Base-by-base conservation (phyloP, 441 rosid species). In the Pelargonium cotyledonis region DNA sequence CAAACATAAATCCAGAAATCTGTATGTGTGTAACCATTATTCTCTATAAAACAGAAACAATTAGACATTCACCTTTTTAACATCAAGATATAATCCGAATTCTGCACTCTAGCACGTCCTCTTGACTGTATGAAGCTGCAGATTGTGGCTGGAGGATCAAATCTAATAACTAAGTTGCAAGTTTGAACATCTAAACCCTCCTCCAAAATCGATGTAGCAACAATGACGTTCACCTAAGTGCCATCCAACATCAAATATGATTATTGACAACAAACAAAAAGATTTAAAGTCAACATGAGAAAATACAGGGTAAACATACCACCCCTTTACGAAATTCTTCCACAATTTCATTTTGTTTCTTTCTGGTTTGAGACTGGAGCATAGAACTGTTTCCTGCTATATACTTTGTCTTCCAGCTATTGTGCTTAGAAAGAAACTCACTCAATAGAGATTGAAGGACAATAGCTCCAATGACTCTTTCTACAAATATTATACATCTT, bases 71-170 rank as follows among this genome's bases (percentile, higher is more conserved):
- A 89, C 98, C 80, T 84, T 66, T 83, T 69, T 77, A 92, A 81
- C 94, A 95, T 82, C 82, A 95, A 78, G 70, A 92, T 21, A 73
- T 86, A 95, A 44, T 92, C 96, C 0, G 98, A 92, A 77, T 89
- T 82, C 68, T 73, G 81, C 97, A 84, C 88, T 83, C 97, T 84
- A 31, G 99, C 99, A 75, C 96, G 96, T 67, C 99, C 99, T 49
- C 95, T 85, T 35, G 97, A 90, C 83, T 92, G 96, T 73, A 95
- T 95, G 79, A 88, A 95, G 79, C 98, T 95, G 79, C 90, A 83
- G 70, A 90, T 82, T 9, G 88, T 90, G 68, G 84, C 43, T 10
- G 89, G 78, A 15, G 96, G 98, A 71, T 92, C 98, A 69, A 95
- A 95, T 80, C 89, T 84, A 49, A 95, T 75, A 49, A 95, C 97